A percentile compares a stretch with the other conserved stretches of the same genome.
Conservation (phyloP, 1,284 basidiomycete genomes). For the Sporisorium iseilematis-ciliati region DNA sequence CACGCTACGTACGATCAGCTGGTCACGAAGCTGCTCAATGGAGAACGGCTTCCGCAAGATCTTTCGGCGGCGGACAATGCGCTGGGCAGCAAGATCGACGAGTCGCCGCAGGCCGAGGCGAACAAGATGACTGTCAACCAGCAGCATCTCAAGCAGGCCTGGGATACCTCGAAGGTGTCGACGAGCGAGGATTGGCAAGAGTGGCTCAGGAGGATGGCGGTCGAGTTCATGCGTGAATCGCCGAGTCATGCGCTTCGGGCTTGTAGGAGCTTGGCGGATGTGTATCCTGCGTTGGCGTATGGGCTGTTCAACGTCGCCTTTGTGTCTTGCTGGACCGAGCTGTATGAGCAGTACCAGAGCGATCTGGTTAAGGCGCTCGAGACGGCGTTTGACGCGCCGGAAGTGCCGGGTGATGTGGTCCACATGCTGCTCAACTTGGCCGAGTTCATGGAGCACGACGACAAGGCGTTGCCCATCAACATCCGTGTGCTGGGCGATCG, state of each 20-base stretch:
- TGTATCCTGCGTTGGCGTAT: slow-evolving; percentile 89
- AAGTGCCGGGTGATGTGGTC: slow-evolving; percentile 89
- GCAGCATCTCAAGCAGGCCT: slow-evolving; percentile 95
- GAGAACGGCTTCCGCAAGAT: slow-evolving; percentile 85
- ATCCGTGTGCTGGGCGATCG: slow-evolving; percentile 93
- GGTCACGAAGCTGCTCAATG: slow-evolving; percentile 88
- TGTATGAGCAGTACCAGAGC: slow-evolving; percentile 78
- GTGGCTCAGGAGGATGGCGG: slow-evolving; percentile 93
- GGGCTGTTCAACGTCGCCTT: slow-evolving; percentile 99
- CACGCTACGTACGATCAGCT: slow-evolving; percentile 89
- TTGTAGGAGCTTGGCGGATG: slow-evolving; percentile 92
- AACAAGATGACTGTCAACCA: slow-evolving; percentile 96
- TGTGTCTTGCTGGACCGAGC: slow-evolving; percentile 95
- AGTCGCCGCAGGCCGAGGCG: slow-evolving; percentile 71
- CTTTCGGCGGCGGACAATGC: slow-evolving; percentile 61
- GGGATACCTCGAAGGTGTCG: slow-evolving; percentile 87
- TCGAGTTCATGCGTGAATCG: slow-evolving; percentile 98
- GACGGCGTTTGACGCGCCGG: slow-evolving; percentile 82
- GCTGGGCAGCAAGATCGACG: slow-evolving; percentile 66
- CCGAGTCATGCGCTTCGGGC: slow-evolving; percentile 96
- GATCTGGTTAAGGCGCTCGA: slow-evolving; percentile 88
- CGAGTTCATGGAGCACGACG: slow-evolving; percentile 99
- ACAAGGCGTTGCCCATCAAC: slow-evolving; percentile 94
- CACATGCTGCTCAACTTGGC: slow-evolving; percentile 94
- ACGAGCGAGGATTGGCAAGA: slow-evolving; percentile 91